These are phyloP conservation scores for Tetrapisispora namnaoensis DNA, from an alignment of 805 yeast genomes.

Conservation along the genomic window DNA sequence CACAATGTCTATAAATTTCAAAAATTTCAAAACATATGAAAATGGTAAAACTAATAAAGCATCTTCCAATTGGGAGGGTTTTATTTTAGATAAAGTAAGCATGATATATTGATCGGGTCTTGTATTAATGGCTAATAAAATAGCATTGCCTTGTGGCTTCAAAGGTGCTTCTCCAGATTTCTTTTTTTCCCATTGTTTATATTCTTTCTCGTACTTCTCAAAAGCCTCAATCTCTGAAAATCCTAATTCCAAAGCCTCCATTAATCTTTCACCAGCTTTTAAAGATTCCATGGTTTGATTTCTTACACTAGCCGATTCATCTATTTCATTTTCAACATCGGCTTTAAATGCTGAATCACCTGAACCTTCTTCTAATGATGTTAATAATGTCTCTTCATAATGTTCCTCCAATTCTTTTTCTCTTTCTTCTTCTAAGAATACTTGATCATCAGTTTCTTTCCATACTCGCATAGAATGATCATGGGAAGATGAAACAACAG, in stretches of 20 bases:
- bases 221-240: constrained; percentile 52
- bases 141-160: constrained; percentile 56
- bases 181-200: constrained; percentile 33
- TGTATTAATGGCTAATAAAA: constrained; percentile 63
- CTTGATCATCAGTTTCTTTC: constrained; percentile 88
- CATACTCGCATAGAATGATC: constrained; percentile 92
- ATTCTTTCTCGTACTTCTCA: constrained; percentile 41
- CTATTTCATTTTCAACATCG: constrained; percentile 36
- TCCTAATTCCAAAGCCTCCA: constrained; percentile 87
- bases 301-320: constrained; percentile 55
- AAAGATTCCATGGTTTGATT: constrained; percentile 84
- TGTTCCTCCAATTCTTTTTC: constrained; percentile 92
- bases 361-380: constrained; percentile 53
- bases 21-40: constrained; percentile 62
- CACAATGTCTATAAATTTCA: constrained; percentile 71
- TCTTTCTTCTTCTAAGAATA: constrained; percentile 93
- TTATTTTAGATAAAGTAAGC: constrained; percentile 58
- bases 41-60: constrained; percentile 87
- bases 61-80: constrained; percentile 82
- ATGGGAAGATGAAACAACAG: constrained; percentile 76
- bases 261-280: constrained; percentile 86
- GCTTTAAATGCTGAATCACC: constrained; percentile 34
- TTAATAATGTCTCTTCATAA: constrained; percentile 72
- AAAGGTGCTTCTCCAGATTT: constrained; percentile 42
- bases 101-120: constrained; percentile 73